Percentiles rank a stretch among this genome's conserved stretches.
Evolutionary conservation across 768 basidiomycete species (phyloP).

Genomic region (Cyclocybe cylindracea): DNA sequence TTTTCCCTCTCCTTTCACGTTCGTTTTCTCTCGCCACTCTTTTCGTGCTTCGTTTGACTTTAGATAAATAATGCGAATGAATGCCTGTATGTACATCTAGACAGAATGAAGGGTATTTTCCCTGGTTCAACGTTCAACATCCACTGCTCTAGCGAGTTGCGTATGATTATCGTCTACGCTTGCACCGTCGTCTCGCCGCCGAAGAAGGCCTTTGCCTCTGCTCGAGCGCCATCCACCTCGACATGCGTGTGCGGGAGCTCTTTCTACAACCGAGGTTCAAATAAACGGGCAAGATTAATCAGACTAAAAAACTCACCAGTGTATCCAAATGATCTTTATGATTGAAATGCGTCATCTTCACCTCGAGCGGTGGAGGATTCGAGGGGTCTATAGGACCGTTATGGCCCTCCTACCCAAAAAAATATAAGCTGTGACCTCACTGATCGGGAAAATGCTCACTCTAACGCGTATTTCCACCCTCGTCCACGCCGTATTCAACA

Average conservation of each 20-base stretch:
- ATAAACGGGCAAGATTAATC: not conserved
- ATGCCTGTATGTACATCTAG: no score
- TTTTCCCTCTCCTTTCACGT: not conserved
- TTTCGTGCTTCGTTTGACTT: no score
- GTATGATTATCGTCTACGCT: not conserved
- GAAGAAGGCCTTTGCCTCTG: conserved; percentile 36
- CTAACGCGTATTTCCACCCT: conserved; percentile 47
- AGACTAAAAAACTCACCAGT: conserved; percentile 20
- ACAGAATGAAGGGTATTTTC: no score
- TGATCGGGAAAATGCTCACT: conserved; percentile 27
- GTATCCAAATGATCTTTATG: conserved; percentile 31
- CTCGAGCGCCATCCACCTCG: conserved; percentile 22
- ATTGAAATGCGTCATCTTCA: conserved; percentile 38
- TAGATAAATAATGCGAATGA: no score
- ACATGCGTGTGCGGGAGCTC: conserved; percentile 15
- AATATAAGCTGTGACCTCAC: not conserved
- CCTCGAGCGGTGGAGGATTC: conserved; percentile 30
- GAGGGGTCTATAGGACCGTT: conserved; percentile 22
- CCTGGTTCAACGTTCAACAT: no score
- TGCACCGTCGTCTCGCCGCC: conserved; percentile 24
- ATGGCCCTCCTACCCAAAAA: conserved; percentile 23
- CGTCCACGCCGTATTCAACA: conserved; percentile 78
- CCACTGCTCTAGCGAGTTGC: no score
- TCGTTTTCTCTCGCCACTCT: no score
- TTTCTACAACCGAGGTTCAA: conserved; percentile 5